Conservation (phyloP, 306 rosid species). For the cucumber (Cucumis sativus) region DNA sequence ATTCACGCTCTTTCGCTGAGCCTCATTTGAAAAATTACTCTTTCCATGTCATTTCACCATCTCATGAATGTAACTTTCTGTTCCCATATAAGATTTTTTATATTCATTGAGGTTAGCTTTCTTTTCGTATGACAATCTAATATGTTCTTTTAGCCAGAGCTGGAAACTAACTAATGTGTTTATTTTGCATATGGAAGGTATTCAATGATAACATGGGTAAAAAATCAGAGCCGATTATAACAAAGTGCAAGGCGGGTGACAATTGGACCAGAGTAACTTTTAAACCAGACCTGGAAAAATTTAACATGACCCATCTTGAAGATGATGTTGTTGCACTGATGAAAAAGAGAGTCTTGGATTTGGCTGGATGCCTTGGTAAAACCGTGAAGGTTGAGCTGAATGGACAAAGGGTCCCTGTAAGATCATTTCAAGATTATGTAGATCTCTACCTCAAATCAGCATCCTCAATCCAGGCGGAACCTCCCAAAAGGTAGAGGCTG, state of each 20-base stretch:
- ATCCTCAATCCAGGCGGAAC: slow-evolving; percentile 23
- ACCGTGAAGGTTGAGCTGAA: slow-evolving; percentile 82
- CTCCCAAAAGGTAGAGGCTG: slow-evolving; percentile 49
- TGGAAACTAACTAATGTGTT: background rate
- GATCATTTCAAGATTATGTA: slow-evolving; percentile 66
- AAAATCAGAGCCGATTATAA: slow-evolving; percentile 54
- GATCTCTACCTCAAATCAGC: slow-evolving; percentile 70
- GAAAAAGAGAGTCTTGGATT: slow-evolving; percentile 81
- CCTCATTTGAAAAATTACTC: background rate
- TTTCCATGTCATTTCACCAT: background rate
- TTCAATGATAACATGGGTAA: slow-evolving; percentile 72
- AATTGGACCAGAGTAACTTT: slow-evolving; percentile 92
- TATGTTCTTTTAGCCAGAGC: background rate
- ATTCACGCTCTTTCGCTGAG: background rate
- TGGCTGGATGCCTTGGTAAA: slow-evolving; percentile 95
- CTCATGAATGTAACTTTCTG: background rate
- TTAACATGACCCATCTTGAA: slow-evolving; percentile 71
- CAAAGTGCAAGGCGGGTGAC: slow-evolving; percentile 65
- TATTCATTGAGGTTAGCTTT: background rate
- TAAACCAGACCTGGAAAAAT: slow-evolving; percentile 78
- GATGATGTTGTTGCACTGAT: slow-evolving; percentile 88
- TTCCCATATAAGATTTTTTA: background rate
- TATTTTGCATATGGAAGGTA: slow-evolving; percentile 28
- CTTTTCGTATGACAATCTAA: background rate
- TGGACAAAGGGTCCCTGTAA: slow-evolving; percentile 40